Percentiles rank a stretch among this genome's conserved stretches.
phyloP scores from a whole-genome alignment of 108 stramenopile species.

The Stephanodiscus triporus region DNA sequence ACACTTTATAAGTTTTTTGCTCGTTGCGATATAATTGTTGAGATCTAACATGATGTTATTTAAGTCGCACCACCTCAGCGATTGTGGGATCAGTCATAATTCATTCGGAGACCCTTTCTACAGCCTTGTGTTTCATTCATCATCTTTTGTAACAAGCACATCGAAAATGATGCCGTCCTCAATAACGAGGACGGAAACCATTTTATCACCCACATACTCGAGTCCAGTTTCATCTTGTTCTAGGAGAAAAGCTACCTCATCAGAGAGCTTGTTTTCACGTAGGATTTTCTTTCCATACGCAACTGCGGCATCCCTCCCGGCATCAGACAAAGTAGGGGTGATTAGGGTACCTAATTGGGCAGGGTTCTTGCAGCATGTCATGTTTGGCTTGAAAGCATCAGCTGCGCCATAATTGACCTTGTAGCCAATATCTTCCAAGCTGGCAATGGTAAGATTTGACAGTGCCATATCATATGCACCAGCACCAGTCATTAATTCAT shows the following conservation, averaged over 20 bases:
- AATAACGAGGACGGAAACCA: not conserved
- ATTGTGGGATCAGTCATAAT: too few species aligned
- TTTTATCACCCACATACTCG: not conserved
- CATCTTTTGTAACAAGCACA: not conserved
- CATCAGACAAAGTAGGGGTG: not conserved
- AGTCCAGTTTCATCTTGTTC: not conserved
- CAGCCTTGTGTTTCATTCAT: not conserved
- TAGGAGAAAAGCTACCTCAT: not conserved
- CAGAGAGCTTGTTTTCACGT: not conserved
- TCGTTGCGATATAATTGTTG: too few species aligned
- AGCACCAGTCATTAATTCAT: conserved; percentile 52
- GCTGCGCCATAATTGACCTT: conserved; percentile 24
- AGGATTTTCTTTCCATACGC: not conserved
- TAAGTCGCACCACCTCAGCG: too few species aligned
- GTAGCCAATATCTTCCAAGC: conserved; percentile 44
- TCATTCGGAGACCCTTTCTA: too few species aligned
- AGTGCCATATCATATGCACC: not conserved
- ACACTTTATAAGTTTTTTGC: too few species aligned
- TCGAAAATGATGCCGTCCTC: conserved; percentile 1
- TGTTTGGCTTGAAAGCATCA: conserved; percentile 10
- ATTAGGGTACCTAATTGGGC: not conserved
- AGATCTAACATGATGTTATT: too few species aligned
- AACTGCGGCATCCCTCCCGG: not conserved
- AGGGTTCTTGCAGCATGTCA: not conserved
- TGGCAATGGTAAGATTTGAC: conserved; percentile 38